Evolutionary conservation across 2,329 filamentous ascomycete species (phyloP), one percentile per base, ranked within the genome.

Genomic region (Truncatella angustata): DNA sequence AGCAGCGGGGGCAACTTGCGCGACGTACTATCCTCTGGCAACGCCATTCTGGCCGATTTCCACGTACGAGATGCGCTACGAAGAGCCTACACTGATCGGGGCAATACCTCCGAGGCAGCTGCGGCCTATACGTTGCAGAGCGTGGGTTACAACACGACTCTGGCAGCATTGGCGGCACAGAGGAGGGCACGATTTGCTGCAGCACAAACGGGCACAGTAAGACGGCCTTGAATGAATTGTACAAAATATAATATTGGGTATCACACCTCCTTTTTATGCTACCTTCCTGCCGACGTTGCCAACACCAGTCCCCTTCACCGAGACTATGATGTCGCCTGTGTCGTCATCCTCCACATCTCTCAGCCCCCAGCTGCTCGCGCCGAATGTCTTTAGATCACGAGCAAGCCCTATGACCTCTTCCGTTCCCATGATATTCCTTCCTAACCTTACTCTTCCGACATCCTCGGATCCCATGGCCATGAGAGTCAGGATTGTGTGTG

Each of bases 401-500:
- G 90, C 92, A 50, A 97, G 73, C 46, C 85, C 84, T 52, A 99
- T 81, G 49, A 91, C 77, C 54, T 90, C 87, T 66, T 96, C 90
- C 3, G 86, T 88, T 0, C 85, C 92, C 42, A 97, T 72, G 1
- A 97, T 84, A 43, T 93, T 88, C 61, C 84, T 86, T 28, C 92
- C 91, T 53, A 99, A 67, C 56, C 90, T 83, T 59, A 99, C 70
- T 54, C 94, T 82, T 4, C 94, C 94, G 12, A 99, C 91, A 69
- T 99, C 94, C 67, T 97, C 94, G 1, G 88, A 90, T 0, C 94
- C 94, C 94, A 99, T 97, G 30, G 92, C 91, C 94, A 99, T 99
- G 56, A 99, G 76, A 16, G 86, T 89, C 49, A 99, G 70, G 58
- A 96, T 80, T 0, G 87, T 93, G 3, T 83, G 77, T 4, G 86